phyloP scores from a whole-genome alignment of 768 basidiomycete species.

The Tricholomella constricta region DNA sequence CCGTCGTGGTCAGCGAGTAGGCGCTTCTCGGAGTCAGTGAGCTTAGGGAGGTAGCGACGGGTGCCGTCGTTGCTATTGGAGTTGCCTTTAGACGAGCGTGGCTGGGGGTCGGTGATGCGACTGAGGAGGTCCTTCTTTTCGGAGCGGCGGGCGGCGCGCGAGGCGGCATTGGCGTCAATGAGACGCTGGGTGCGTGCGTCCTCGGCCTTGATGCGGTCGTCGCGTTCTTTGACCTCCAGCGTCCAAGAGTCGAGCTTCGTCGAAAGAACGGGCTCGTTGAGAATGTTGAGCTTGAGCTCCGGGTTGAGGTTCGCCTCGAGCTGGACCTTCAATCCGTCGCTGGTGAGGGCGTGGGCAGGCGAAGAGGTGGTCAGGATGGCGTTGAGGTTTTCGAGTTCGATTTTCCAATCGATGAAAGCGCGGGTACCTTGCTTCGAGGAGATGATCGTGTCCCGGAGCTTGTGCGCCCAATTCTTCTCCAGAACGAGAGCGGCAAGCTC shows the following conservation, averaged over 20 bases:
- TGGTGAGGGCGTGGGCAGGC: conserved; percentile 7
- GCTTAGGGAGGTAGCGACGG: conserved; percentile 6
- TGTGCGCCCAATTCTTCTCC: conserved; percentile 4
- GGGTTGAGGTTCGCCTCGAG: conserved; percentile 13
- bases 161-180: not conserved
- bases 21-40: too few relatives aligned
- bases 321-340: conserved; percentile 6
- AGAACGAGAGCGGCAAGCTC: conserved; percentile 11
- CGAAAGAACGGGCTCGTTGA: not conserved
- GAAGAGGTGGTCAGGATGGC: conserved; percentile 13
- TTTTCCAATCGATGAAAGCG: conserved; percentile 19
- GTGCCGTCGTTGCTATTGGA: not conserved
- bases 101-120: not conserved
- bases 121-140: not conserved
- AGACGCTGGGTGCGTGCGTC: not conserved
- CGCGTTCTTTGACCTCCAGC: conserved; percentile 1
- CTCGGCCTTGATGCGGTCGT: conserved; percentile 1
- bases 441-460: conserved; percentile 8
- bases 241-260: conserved; percentile 1
- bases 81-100: too few relatives aligned
- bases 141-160: not conserved
- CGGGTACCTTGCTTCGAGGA: conserved; percentile 6
- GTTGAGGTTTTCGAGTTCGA: conserved; percentile 21
- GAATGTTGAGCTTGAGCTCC: conserved; percentile 4
- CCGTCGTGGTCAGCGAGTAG: too few relatives aligned